These are phyloP conservation scores for Alternaria postmessia DNA, from an alignment of 2,329 filamentous ascomycete genomes.

Conservation along the genomic window DNA sequence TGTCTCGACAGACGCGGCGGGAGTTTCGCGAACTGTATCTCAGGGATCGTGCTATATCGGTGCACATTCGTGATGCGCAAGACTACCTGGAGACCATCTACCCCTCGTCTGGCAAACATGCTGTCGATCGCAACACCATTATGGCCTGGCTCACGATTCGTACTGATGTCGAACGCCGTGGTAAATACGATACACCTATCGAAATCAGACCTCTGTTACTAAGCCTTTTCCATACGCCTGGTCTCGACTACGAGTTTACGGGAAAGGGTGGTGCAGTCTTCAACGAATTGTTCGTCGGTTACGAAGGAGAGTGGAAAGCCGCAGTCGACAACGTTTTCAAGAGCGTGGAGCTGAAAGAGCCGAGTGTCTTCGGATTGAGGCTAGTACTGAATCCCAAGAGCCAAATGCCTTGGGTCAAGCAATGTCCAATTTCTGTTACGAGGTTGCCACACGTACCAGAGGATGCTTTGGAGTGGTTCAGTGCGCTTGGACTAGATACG, in stretches of 20 bases:
- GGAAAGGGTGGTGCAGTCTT: conserved; percentile 16
- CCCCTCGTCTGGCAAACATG: conserved; percentile 3
- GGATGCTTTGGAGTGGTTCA: conserved; percentile 15
- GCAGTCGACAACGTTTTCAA: conserved; percentile 15
- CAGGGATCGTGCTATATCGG: conserved; percentile 14
- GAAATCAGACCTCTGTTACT: conserved; percentile 15
- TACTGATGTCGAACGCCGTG: conserved; percentile 16
- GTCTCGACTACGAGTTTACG: conserved; percentile 16
- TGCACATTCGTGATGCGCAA: conserved; percentile 20
- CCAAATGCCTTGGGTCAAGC: conserved; percentile 12
- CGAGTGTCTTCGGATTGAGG: conserved; percentile 13
- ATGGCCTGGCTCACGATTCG: conserved; percentile 16
- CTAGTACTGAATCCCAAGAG: conserved; percentile 16
- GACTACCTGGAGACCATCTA: conserved; percentile 15
- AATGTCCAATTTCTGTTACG: conserved; percentile 15
- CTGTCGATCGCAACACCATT: conserved; percentile 10
- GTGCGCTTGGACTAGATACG: conserved; percentile 13
- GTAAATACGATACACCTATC: conserved; percentile 19
- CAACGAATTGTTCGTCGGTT: conserved; percentile 18
- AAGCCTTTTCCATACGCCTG: conserved; percentile 11
- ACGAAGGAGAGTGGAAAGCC: conserved; percentile 11
- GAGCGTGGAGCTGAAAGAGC: conserved; percentile 19
- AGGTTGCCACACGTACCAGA: conserved; percentile 18
- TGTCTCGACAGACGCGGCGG: conserved; percentile 13
- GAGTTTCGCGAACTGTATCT: conserved; percentile 17